Conservation (phyloP, 495 filamentous ascomycete genomes). For the Penicillium angulare region DNA sequence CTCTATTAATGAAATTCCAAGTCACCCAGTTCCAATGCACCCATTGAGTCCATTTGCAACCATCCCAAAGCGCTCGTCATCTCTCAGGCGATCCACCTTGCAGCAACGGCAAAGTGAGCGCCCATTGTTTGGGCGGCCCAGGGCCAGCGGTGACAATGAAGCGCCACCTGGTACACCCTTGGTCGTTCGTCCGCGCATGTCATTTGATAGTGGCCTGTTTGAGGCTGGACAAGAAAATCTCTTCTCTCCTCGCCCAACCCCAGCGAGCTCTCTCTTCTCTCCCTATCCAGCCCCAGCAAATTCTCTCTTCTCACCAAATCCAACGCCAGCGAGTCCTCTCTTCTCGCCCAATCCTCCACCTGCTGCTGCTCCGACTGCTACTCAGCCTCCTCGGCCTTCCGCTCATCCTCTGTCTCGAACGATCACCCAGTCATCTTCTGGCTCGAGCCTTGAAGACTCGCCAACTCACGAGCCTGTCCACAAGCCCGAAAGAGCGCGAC, state of each 20-base stretch:
- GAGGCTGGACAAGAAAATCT: conserved; percentile 56
- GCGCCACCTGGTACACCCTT: conserved; percentile 25
- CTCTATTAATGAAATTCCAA: conserved; percentile 23
- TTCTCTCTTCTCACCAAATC: conserved; percentile 49
- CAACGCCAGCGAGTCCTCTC: conserved; percentile 30
- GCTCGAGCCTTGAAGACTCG: conserved; percentile 76
- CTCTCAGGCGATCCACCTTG: conserved; percentile 80
- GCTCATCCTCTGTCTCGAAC: conserved; percentile 85
- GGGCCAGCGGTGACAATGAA: conserved; percentile 35
- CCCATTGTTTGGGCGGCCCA: conserved; percentile 53
- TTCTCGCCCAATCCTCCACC: conserved; percentile 32
- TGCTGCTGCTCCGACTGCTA: conserved; percentile 2
- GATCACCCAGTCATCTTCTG: conserved; percentile 79
- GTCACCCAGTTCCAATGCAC: conserved; percentile 25
- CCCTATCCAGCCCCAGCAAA: conserved; percentile 19
- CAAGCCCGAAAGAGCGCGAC: conserved; percentile 49
- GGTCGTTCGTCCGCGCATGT: conserved; percentile 65
- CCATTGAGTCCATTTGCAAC: conserved; percentile 42
- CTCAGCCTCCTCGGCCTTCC: conserved; percentile 31
- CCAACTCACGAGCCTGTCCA: conserved; percentile 64
- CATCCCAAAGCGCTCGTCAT: conserved; percentile 58
- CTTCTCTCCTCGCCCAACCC: conserved; percentile 47
- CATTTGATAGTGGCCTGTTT: conserved; percentile 69
- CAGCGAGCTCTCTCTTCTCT: conserved; percentile 36
- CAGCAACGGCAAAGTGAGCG: conserved; percentile 74